Percentiles rank a stretch among this genome's conserved stretches.
phyloP scores from a whole-genome alignment of 768 basidiomycete genomes.

The Mycena pura region DNA sequence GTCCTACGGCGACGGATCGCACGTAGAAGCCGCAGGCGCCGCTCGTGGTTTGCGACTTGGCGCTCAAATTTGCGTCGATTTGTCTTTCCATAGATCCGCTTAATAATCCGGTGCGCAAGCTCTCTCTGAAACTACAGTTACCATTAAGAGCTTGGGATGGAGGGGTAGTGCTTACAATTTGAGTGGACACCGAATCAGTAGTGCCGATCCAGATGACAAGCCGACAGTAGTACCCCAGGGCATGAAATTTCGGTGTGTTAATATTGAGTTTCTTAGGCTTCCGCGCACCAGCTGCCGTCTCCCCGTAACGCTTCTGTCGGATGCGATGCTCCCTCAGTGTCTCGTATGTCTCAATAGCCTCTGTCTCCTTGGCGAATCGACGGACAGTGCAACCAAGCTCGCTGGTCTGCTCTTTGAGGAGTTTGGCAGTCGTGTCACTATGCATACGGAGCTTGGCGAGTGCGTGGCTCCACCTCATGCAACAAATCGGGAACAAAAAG shows the following conservation, averaged over 20 bases:
- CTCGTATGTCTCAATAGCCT: no score
- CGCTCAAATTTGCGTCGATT: constrained; percentile 34
- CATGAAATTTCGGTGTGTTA: constrained; percentile 39
- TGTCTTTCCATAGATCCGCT: constrained; percentile 37
- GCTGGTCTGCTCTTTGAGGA: no score
- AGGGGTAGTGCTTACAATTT: constrained; percentile 22
- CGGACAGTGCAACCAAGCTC: no score
- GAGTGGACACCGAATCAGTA: constrained; percentile 35
- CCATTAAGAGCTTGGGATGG: neutral
- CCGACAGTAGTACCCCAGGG: constrained; percentile 34
- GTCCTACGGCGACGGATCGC: constrained; percentile 2
- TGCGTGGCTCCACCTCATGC: constrained; percentile 41
- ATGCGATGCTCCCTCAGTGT: no score
- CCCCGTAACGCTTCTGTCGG: no score
- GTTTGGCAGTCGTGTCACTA: no score
- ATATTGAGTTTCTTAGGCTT: constrained; percentile 31
- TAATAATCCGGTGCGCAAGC: constrained; percentile 38
- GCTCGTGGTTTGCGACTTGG: constrained; percentile 32
- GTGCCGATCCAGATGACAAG: constrained; percentile 31
- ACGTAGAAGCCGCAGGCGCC: constrained; percentile 18
- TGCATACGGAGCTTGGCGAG: no score
- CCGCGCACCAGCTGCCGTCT: no score
- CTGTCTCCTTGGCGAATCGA: no score
- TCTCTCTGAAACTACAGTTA: constrained; percentile 38
- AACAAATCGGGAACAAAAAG: constrained; percentile 34